Base-by-base conservation (phyloP, 1,139 yeast species). In the Kodamaea fungicola region DNA sequence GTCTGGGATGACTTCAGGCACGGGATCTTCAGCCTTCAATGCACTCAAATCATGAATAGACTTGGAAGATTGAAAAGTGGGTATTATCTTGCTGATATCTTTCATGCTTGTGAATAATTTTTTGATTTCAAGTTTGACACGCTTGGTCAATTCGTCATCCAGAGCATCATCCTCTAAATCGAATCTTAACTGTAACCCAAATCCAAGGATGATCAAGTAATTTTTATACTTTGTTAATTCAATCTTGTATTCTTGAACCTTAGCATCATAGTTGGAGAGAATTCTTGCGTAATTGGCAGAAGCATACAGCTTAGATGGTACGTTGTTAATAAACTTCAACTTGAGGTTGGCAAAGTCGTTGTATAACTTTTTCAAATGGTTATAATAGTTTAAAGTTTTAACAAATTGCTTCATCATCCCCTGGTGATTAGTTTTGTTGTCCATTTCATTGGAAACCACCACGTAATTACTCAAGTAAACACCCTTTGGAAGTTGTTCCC, bases 341-440 rank as follows among this genome's bases (percentile, higher is more conserved):
- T 62, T 64, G 42, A 57, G 46, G 31, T 57, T 54, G 38, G 54
- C 53, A 45, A 70, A 71, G 8, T 63, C 69, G 30, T 58, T 55
- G 53, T 61, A 67, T 41, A 61, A 57, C 43, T 54, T 59, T 48
- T 64, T 67, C 51, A 68, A 59, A 42, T 67, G 62, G 43, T 65
- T 64, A 50, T 71, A 70, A 51, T 71, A 71, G 40, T 63, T 65
- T 45, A 67, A 56, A 1, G 76, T 69, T 48, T 65, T 67, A 25
- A 66, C 62, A 47, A 70, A 70, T 47, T 71, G 76, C 45, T 64
- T 68, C 72, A 69, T 65, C 69, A 70, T 63, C 7, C 72, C 72
- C 39, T 59, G 59, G 49, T 68, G 73, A 45, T 56, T 59, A 19
- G 61, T 57, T 21, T 44, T 44, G 22, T 47, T 42, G 36, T 54